A percentile compares a stretch with the other conserved stretches of the same genome.
Conservation (phyloP, 1,284 basidiomycete genomes). For the Trichosporon inkin region DNA sequence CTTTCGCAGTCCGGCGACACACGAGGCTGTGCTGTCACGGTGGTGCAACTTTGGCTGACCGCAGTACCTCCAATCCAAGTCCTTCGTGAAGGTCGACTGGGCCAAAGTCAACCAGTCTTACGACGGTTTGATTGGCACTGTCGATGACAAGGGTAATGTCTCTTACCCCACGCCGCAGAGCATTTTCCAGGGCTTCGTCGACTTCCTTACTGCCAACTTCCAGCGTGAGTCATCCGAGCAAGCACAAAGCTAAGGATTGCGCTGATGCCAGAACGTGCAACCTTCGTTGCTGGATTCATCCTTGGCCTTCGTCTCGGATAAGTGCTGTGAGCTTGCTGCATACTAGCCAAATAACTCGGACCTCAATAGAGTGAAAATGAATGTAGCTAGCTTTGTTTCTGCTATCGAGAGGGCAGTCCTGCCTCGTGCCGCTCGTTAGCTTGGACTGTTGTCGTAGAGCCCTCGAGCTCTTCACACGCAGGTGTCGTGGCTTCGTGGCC, state of each 20-base stretch:
- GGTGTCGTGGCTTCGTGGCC: too few relatives aligned
- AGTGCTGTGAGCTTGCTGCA: slow-evolving; percentile 13
- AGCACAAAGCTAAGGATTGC: neutral
- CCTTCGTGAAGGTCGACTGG: slow-evolving; percentile 79
- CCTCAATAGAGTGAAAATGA: too few relatives aligned
- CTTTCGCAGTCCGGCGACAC: neutral
- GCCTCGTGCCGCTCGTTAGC: too few relatives aligned
- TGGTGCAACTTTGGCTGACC: slow-evolving; percentile 6
- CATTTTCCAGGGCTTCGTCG: slow-evolving; percentile 66
- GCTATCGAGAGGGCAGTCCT: too few relatives aligned
- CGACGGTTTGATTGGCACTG: slow-evolving; percentile 67
- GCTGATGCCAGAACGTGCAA: slow-evolving; percentile 50
- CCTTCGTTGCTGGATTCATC: slow-evolving; percentile 54
- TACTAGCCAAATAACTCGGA: too few relatives aligned
- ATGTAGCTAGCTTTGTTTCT: too few relatives aligned
- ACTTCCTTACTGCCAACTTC: slow-evolving; percentile 90
- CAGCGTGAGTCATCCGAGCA: slow-evolving; percentile 55
- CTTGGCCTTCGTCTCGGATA: slow-evolving; percentile 55
- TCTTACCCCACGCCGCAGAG: slow-evolving; percentile 62
- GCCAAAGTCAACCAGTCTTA: slow-evolving; percentile 57
- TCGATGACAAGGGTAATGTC: slow-evolving; percentile 56
- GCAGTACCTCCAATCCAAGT: slow-evolving; percentile 70
- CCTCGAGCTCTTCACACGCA: too few relatives aligned
- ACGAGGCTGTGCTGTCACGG: neutral
- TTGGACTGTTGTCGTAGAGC: too few relatives aligned